Evolutionary conservation across 139 green algal genomes (phyloP).

Genomic region (Pycnococcus provasolii): DNA sequence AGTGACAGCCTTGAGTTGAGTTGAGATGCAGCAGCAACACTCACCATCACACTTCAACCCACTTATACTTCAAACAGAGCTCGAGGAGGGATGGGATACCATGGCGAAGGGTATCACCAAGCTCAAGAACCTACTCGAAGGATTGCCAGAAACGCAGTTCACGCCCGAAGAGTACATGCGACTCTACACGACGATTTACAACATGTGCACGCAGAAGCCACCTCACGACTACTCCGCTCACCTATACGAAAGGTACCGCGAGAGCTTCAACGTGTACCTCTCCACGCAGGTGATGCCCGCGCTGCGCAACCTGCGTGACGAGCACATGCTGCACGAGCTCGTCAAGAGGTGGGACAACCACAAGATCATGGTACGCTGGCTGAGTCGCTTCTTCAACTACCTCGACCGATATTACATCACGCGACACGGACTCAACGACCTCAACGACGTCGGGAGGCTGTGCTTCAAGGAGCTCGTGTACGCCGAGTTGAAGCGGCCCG

Average conservation of each 20-base stretch:
- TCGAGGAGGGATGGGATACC: conserved; percentile 73
- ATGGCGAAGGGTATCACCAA: conserved; percentile 83
- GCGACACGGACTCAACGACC: conserved; percentile 63
- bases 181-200: conserved; percentile 94
- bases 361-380: conserved; percentile 96
- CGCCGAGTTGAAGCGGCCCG: conserved; percentile 48
- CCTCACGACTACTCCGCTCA: conserved; percentile 93
- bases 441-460: conserved; percentile 88
- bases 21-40: too few species aligned
- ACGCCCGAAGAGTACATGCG: conserved; percentile 92
- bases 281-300: conserved; percentile 65
- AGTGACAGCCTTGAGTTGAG: too few species aligned
- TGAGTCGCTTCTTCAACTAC: conserved; percentile 99
- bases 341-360: conserved; percentile 87
- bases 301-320: conserved; percentile 64
- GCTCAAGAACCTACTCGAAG: conserved; percentile 83
- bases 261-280: conserved; percentile 92
- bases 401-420: conserved; percentile 97
- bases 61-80: conserved; percentile 43
- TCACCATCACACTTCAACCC: too few species aligned
- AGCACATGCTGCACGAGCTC: conserved; percentile 86
- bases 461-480: conserved; percentile 89
- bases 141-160: conserved; percentile 60
- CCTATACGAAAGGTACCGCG: conserved; percentile 84
- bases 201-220: conserved; percentile 99